These are phyloP conservation scores for Beauveria pseudobassiana DNA, from an alignment of 2,329 filamentous ascomycete species.

Conservation along the genomic window DNA sequence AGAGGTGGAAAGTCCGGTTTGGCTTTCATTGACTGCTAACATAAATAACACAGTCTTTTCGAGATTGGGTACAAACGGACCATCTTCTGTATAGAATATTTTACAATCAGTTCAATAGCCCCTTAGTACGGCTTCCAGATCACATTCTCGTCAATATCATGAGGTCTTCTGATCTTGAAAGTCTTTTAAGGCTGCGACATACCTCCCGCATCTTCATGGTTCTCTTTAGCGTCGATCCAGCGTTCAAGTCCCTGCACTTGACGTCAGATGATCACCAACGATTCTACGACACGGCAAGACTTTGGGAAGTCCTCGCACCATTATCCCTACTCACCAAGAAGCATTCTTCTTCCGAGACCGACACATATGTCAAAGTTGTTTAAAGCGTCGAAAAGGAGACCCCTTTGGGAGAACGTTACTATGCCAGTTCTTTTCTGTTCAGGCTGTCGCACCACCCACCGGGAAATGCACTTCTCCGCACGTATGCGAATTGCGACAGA, in stretches of 20 bases:
- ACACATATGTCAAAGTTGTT: neutral
- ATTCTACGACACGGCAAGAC: neutral
- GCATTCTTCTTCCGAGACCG: neutral
- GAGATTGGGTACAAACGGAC: no score
- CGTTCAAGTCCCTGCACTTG: neutral
- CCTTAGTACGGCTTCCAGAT: neutral
- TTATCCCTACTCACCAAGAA: neutral
- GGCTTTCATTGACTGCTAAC: neutral
- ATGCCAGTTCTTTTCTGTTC: neutral
- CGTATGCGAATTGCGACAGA: neutral
- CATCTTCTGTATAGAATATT: neutral
- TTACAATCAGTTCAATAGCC: neutral
- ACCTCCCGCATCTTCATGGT: neutral
- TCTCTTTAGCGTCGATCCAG: neutral
- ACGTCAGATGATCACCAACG: neutral
- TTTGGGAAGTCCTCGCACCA: neutral
- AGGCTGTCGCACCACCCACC: neutral
- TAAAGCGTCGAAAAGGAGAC: neutral
- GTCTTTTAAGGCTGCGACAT: neutral
- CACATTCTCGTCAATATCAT: neutral
- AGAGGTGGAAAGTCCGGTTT: neutral
- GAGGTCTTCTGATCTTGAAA: neutral
- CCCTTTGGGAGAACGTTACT: neutral
- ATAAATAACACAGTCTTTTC: neutral
- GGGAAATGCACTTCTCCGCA: neutral